Percentiles rank a stretch among this genome's conserved stretches.
Conservation (phyloP, 2,329 filamentous ascomycete species). For the Teratosphaeria pseudoeucalypti region DNA sequence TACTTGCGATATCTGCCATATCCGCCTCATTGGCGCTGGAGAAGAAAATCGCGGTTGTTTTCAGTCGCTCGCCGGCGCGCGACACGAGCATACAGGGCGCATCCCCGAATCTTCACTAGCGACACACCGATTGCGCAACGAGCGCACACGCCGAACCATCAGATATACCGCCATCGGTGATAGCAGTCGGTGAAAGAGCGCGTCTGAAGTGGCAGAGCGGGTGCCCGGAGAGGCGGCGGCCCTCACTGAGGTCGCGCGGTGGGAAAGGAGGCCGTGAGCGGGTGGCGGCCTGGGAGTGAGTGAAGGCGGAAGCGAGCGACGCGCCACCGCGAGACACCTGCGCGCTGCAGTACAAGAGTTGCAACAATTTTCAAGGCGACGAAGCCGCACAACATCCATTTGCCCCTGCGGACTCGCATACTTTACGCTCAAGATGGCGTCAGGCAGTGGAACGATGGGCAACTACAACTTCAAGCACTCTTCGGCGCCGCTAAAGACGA, state of each 20-base stretch:
- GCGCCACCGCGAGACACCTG: neutral
- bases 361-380: slow-evolving; percentile 2
- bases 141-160: slow-evolving; percentile 15
- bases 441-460: slow-evolving; percentile 26
- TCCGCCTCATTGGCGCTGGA: slow-evolving; percentile 6
- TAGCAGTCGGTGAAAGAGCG: slow-evolving; percentile 1
- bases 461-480: slow-evolving; percentile 84
- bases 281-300: slow-evolving; percentile 14
- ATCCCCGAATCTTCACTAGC: neutral
- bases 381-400: slow-evolving; percentile 5
- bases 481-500: slow-evolving; percentile 90
- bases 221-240: slow-evolving; percentile 16
- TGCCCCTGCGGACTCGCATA: neutral
- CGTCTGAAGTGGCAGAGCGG: slow-evolving; percentile 8
- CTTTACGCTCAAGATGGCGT: slow-evolving; percentile 54
- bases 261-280: slow-evolving; percentile 13
- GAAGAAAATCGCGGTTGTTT: slow-evolving; percentile 6
- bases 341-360: neutral
- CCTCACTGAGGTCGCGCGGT: slow-evolving; percentile 22
- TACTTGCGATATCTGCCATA: slow-evolving; percentile 20
- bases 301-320: neutral
- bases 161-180: neutral
- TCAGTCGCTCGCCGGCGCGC: slow-evolving; percentile 23
- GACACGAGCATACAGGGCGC: slow-evolving; percentile 13
- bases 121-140: slow-evolving; percentile 11